Conservation (phyloP, 306 rosid genomes). For the Medicago lupulina region DNA sequence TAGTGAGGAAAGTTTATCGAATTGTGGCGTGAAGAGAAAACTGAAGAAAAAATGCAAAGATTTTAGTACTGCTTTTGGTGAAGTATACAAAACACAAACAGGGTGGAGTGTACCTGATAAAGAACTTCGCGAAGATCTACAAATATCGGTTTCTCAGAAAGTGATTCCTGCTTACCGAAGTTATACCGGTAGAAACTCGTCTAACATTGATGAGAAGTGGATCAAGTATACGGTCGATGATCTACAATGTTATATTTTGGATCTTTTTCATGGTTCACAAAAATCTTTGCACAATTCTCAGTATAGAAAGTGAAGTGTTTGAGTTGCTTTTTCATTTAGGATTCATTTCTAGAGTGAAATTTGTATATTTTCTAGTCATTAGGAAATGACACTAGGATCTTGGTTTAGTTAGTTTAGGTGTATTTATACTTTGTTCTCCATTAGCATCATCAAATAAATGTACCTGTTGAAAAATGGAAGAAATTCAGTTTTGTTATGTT, state of each 20-base stretch:
- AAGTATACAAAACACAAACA: conserved; percentile 70
- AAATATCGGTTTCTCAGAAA: conserved; percentile 59
- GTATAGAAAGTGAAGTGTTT: conserved; percentile 37
- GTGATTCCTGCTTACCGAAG: conserved; percentile 62
- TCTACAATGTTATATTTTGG: conserved; percentile 52
- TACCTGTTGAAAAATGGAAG: conserved; percentile 7
- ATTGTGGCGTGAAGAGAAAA: conserved; percentile 30
- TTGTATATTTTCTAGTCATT: conserved; percentile 25
- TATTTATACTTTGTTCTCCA: conserved; percentile 18
- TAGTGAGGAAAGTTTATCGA: conserved; percentile 17
- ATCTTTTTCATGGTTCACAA: conserved; percentile 64
- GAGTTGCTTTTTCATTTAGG: too few species aligned
- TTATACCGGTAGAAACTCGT: conserved; percentile 46
- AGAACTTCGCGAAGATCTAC: conserved; percentile 64
- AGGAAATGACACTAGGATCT: background rate
- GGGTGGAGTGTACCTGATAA: conserved; percentile 59
- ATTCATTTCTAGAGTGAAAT: background rate
- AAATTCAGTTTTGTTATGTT: background rate
- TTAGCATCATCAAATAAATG: background rate
- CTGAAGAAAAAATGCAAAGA: conserved; percentile 49
- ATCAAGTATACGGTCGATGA: conserved; percentile 62
- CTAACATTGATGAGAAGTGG: conserved; percentile 52
- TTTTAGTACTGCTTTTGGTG: conserved; percentile 61
- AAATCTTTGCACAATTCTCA: conserved; percentile 45
- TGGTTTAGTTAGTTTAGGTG: conserved; percentile 19